Evolutionary conservation across 1,284 basidiomycete species (phyloP).

Genomic region (Malassezia sympodialis): DNA sequence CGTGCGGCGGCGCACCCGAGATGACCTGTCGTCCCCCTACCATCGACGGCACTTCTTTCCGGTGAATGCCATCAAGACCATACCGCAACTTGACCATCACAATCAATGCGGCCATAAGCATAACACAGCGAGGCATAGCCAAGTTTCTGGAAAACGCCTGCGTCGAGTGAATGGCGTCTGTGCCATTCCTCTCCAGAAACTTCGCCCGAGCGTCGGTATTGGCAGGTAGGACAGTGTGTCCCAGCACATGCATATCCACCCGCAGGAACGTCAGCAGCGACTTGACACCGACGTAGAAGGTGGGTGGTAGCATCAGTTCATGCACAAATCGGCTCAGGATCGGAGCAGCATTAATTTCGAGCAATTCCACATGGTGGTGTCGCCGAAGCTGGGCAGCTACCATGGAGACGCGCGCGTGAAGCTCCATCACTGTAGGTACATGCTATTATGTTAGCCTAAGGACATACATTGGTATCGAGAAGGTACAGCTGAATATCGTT

Average conservation of each 20-base stretch:
- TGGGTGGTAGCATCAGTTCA: conserved; percentile 64
- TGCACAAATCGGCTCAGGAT: conserved; percentile 69
- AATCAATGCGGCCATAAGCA: conserved; percentile 55
- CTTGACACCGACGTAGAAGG: conserved; percentile 29
- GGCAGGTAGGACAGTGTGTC: conserved; percentile 1
- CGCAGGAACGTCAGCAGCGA: conserved; percentile 20
- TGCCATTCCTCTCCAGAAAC: background rate
- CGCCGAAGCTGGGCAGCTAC: conserved; percentile 58
- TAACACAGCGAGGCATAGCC: conserved; percentile 62
- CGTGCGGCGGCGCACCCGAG: conserved; percentile 50
- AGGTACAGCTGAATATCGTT: conserved; percentile 21
- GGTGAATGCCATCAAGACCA: conserved; percentile 32
- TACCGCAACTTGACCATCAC: conserved; percentile 37
- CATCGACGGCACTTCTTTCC: conserved; percentile 15
- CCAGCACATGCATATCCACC: conserved; percentile 13
- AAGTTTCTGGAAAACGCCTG: conserved; percentile 49
- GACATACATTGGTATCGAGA: conserved; percentile 45
- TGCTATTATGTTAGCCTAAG: conserved; percentile 43
- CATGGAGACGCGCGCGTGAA: conserved; percentile 60
- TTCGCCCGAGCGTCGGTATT: background rate
- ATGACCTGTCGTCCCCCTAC: conserved; percentile 19
- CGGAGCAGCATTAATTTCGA: conserved; percentile 67
- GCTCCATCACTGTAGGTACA: conserved; percentile 55
- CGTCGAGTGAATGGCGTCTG: background rate
- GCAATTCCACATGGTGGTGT: conserved; percentile 57